phyloP scores from a whole-genome alignment of 371 early-diverging fungal genomes.

The Mucor lusitanicus region DNA sequence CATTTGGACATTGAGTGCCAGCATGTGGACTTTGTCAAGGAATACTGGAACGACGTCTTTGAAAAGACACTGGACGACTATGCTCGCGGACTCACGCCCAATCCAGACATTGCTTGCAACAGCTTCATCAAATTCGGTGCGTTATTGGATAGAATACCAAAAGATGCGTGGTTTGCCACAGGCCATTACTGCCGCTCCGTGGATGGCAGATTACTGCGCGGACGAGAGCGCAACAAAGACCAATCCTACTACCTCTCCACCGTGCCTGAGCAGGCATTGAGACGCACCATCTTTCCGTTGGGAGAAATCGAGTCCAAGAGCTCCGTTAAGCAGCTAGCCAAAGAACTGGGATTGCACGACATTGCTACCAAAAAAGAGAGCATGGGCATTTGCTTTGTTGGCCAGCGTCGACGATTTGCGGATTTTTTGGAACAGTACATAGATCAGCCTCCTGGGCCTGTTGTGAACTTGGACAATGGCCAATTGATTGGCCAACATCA shows the following conservation, averaged over 20 bases:
- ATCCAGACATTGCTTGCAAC: conserved; percentile 93
- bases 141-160: conserved; percentile 57
- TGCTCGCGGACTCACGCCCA: conserved; percentile 80
- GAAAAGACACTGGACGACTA: conserved; percentile 73
- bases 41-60: conserved; percentile 94
- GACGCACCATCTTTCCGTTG: conserved; percentile 81
- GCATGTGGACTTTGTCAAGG: conserved; percentile 78
- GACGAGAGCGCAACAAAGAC: conserved; percentile 80
- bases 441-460: conserved; percentile 61
- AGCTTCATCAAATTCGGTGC: conserved; percentile 91
- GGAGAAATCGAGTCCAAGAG: conserved; percentile 71
- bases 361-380: conserved; percentile 82
- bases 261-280: conserved; percentile 52
- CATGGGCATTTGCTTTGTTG: conserved; percentile 97
- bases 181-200: conserved; percentile 84
- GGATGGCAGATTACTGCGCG: conserved; percentile 43
- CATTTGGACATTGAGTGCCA: conserved; percentile 69
- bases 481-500: conserved; percentile 62
- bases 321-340: conserved; percentile 75
- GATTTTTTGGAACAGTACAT: conserved; percentile 77
- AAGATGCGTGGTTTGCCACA: conserved; percentile 71
- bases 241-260: conserved; percentile 92
- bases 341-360: conserved; percentile 49
- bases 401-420: conserved; percentile 75
- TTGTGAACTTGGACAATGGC: conserved; percentile 60